Evolutionary conservation across 148 eudicot genomes (phyloP).

Genomic region (Rhododendron simsii): DNA sequence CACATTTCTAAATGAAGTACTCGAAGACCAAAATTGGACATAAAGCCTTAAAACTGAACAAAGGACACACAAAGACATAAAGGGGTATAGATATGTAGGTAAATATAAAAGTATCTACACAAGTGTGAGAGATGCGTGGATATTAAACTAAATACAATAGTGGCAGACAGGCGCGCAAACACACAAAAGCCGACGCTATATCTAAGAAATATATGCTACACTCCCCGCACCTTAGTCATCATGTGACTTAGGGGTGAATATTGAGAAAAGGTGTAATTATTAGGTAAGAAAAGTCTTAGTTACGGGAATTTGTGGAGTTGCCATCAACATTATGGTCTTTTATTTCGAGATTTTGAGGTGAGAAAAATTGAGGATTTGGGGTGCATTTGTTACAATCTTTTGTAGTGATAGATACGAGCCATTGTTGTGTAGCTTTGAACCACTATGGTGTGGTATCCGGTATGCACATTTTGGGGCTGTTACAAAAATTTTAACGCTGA

Average conservation of each 20-base stretch:
- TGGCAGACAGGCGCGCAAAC: background rate
- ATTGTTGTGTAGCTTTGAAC: too few species aligned
- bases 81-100: background rate
- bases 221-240: background rate
- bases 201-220: background rate
- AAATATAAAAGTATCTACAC: background rate
- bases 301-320: background rate
- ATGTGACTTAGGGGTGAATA: background rate
- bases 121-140: background rate
- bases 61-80: background rate
- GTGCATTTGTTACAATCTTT: background rate
- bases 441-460: background rate
- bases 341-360: background rate
- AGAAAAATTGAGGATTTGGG: background rate
- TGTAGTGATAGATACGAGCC: background rate
- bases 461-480: background rate
- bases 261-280: background rate
- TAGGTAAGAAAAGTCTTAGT: background rate
- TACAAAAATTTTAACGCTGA: background rate
- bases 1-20: background rate
- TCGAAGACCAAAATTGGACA: background rate
- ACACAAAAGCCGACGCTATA: background rate
- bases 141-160: background rate
- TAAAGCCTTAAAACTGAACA: background rate
- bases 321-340: background rate